Evolutionary conservation across 768 basidiomycete genomes (phyloP), one percentile per base, ranked within the genome.

Genomic region (Tremella fuciformis): DNA sequence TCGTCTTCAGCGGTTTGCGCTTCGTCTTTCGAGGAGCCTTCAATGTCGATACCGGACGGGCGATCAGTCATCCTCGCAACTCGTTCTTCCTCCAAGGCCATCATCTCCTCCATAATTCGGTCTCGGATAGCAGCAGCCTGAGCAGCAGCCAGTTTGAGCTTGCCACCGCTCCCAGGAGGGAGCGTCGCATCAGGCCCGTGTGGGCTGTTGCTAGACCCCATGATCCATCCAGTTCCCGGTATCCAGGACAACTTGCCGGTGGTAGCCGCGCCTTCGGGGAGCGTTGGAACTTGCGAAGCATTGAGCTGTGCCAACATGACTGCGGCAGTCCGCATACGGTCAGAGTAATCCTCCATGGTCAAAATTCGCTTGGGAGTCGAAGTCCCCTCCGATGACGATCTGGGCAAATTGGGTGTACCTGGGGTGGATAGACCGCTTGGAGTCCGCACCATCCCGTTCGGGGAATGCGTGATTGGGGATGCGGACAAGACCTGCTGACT

Each of bases 81-180:
- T 22, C 96, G 84, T 75, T 98, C 91, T 74, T 98, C 93, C 77
- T 99, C 96, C 24, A 99, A 80, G 21, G 91, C 82, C 62, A 97
- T 81, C 96, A 99, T 99, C 81, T 99, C 96, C 66, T 88, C 85
- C 96, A 99, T 99, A 61, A 99, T 99, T 19, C 92, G 83, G 65
- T 91, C 88, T 15, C 91, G 84, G 65, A 99, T 99, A 1, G 88
- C 88, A 0, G 88, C 82, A 3, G 93, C 94, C 75, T 97, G 91
- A 2, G 85, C 80, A 16, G 84, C 72, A 8, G 69, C 72, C 1
- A 74, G 81, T 62, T 89, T 87, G 21, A 99, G 80, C 52, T 84
- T 87, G 81, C 87, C 85, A 38, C 89, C 84, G 16, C 78, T 78
- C 6, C 79, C 52, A 63, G 40, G 51, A 15, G 54, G 22, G 21